These are phyloP conservation scores for Kalmanozyma brasiliensis DNA, from an alignment of 1,284 basidiomycete species.

Conservation along the genomic window DNA sequence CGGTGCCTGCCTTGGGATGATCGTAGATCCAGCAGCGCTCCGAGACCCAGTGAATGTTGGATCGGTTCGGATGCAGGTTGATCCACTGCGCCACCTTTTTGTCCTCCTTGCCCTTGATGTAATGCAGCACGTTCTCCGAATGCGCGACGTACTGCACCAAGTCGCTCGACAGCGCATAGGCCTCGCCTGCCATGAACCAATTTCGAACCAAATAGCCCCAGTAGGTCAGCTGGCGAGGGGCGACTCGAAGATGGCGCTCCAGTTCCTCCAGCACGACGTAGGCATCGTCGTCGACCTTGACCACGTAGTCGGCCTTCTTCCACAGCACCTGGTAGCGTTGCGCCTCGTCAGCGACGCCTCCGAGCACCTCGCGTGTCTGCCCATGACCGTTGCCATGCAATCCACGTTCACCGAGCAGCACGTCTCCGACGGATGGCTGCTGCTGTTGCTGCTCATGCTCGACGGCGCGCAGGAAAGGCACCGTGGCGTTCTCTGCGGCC, in stretches of 20 bases:
- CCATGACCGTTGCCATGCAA: conserved; percentile 29
- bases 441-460: conserved; percentile 13
- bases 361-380: conserved; percentile 42
- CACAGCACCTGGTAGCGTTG: conserved; percentile 58
- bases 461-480: conserved; percentile 73
- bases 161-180: conserved; percentile 90
- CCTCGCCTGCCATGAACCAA: conserved; percentile 93
- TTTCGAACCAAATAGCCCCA: conserved; percentile 83
- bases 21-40: conserved; percentile 99
- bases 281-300: conserved; percentile 67
- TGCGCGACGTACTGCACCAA: conserved; percentile 88
- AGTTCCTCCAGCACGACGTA: conserved; percentile 65
- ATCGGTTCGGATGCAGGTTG: conserved; percentile 81
- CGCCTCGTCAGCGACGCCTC: conserved; percentile 22
- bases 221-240: conserved; percentile 61
- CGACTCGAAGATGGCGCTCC: conserved; percentile 63
- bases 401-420: conserved; percentile 4
- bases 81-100: conserved; percentile 95
- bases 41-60: conserved; percentile 84
- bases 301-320: conserved; percentile 67
- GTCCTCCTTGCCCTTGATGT: conserved; percentile 89
- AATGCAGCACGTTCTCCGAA: conserved; percentile 76
- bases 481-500: conserved; percentile 90
- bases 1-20: conserved; percentile 88
- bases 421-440: neutral